Base-by-base conservation (phyloP, 345 rosid species). In the Anacardium occidentale region DNA sequence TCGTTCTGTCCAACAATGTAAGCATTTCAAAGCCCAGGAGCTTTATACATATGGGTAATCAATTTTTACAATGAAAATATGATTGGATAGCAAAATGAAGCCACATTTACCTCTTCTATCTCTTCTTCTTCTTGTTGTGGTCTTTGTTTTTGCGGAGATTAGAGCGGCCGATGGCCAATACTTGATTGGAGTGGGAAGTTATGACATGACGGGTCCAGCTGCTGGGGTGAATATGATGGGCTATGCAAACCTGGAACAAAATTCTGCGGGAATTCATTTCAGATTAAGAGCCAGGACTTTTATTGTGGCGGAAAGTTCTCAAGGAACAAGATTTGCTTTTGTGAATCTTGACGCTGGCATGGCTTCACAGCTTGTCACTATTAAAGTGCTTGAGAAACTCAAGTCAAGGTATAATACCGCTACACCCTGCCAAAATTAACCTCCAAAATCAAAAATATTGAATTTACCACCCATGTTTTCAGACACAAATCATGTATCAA, bases 181-280 rank as follows among this genome's bases (percentile, higher is more conserved):
- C 81, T 79, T 86, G 71, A 79, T 85, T 58, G 90, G 90, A 62
- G 72, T 82, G 0, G 87, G 86, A 26, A 88, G 93, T 78, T 80
- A 84, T 32, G 89, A 80, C 62, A 83, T 79, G 87, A 86, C 80
- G 0, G 92, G 93, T 12, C 92, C 93, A 1, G 88, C 93, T 10
- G 85, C 85, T n/a, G 77, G 74, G 13, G 83, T 85, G 47, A 86
- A 85, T 78, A 74, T 85, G 86, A 88, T 83, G 90, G 93, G 90
- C n/a, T 89, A 85, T 51, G 90, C 82, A 8, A 89, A 85, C 66
- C 60, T 85, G 25, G 78, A 65, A 0, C 93, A 89, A 72, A 79
- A 25, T 29, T 47, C 86, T 1, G 86, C 90, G 10, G 88, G 87
- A 4, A 67, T 88, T 68, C 93, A 86, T 82, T 86, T 88, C 79